Conservation (phyloP, 306 rosid species). For the Ormosia semicastrata region DNA sequence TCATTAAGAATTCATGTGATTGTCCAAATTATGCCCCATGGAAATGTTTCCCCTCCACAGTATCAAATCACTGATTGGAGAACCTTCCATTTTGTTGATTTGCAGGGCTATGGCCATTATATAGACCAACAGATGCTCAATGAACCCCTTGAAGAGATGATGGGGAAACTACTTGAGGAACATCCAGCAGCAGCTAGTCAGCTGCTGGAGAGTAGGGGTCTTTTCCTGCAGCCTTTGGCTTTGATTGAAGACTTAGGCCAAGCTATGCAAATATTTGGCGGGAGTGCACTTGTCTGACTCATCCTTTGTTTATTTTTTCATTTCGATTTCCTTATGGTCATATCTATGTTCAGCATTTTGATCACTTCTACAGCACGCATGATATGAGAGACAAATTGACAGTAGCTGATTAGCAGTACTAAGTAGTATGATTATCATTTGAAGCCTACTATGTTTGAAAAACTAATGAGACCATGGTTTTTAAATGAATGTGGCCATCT, state of each 20-base stretch:
- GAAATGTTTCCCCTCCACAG: background rate
- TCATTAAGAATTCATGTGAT: background rate
- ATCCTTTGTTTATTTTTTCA: background rate
- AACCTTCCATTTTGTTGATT: background rate
- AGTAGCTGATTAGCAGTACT: background rate
- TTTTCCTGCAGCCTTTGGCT: constrained; percentile 60
- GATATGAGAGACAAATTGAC: background rate
- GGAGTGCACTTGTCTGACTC: constrained; percentile 12
- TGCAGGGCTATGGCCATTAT: constrained; percentile 90
- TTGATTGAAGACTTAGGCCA: constrained; percentile 45
- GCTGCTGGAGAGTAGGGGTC: constrained; percentile 75
- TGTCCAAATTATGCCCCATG: background rate
- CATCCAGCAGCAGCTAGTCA: constrained; percentile 57
- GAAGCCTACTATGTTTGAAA: background rate
- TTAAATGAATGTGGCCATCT: background rate
- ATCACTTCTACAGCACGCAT: background rate
- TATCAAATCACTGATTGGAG: background rate
- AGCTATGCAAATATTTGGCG: constrained; percentile 25
- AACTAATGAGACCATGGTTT: background rate
- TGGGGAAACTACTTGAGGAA: constrained; percentile 74
- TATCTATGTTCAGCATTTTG: background rate
- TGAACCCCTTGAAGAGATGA: constrained; percentile 92
- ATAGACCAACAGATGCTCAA: constrained; percentile 51
- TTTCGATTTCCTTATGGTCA: background rate
- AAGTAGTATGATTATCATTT: background rate